A percentile compares a stretch with the other conserved stretches of the same genome.
phyloP scores from a whole-genome alignment of 1,284 basidiomycete species.

The Cutaneotrichosporon curvatum region DNA sequence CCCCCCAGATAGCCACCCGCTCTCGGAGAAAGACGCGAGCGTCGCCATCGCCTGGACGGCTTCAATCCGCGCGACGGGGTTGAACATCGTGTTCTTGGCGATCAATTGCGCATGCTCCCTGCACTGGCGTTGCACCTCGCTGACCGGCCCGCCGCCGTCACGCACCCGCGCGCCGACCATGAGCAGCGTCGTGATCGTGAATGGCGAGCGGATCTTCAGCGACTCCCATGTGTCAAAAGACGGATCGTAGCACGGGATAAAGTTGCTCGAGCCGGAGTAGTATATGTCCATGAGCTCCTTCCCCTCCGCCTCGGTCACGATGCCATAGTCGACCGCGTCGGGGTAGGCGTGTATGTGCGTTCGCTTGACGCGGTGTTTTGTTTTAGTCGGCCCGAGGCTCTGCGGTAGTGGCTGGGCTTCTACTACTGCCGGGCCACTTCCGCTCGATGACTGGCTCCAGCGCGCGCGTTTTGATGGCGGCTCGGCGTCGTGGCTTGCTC shows the following conservation, averaged over 20 bases:
- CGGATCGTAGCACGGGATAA: conserved; percentile 76
- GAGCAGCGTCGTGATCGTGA: conserved; percentile 62
- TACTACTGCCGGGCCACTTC: conserved; percentile 17
- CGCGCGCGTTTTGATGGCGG: conserved; percentile 20
- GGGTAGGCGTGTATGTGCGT: conserved; percentile 43
- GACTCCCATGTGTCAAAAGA: conserved; percentile 67
- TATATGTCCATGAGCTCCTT: conserved; percentile 75
- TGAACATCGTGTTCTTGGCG: conserved; percentile 63
- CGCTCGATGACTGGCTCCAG: conserved; percentile 12
- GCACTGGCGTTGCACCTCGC: conserved; percentile 35
- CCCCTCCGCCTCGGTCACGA: conserved; percentile 71
- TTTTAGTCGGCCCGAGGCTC: conserved; percentile 17
- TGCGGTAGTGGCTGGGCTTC: conserved; percentile 36
- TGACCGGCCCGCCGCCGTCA: conserved; percentile 61
- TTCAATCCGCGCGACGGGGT: conserved; percentile 70
- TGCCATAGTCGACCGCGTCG: conserved; percentile 48
- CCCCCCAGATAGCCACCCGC: conserved; percentile 79
- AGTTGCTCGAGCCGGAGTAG: conserved; percentile 77
- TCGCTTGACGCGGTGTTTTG: conserved; percentile 25
- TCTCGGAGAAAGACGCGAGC: conserved; percentile 82
- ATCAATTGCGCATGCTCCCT: conserved; percentile 72
- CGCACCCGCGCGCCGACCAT: conserved; percentile 81
- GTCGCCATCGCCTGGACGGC: conserved; percentile 84
- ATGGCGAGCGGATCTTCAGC: conserved; percentile 42
- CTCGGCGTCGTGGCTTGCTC: background rate